Evolutionary conservation across 2,329 filamentous ascomycete genomes (phyloP), one percentile per base, ranked within the genome.

Genomic region (Botrytis squamosa): DNA sequence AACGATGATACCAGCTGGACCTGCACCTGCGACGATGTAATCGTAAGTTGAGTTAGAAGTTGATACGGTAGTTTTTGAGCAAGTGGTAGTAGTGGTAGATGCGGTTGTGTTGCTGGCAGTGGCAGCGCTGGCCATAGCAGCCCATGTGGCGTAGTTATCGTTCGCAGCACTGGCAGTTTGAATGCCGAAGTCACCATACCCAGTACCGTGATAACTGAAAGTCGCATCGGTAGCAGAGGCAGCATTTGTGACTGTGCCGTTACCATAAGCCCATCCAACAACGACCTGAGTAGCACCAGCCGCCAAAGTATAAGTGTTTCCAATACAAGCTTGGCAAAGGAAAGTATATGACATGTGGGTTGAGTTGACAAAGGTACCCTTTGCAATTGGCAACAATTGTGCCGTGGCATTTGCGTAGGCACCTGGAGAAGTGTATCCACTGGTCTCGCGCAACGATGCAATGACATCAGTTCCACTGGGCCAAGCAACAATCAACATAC

Each of bases 301-400:
- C 1, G 40, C 60, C 33, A 74, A 16, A 6, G 49, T 67, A 36
- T 59, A 59, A 38, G 62, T 52, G 40, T 52, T 63, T 52, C 69
- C 29, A 80, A 85, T 80, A 73, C 85, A 86, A 18, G 82, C 81
- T 64, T 82, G 80, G 77, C 87, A 89, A 55, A 88, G 83, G 80
- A 88, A 88, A 0, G 87, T 88, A 75, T 86, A 87, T 3, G 85
- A 85, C 78, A 84, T 85, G 75, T 88, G 85, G 1, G 86, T 88
- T 75, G 80, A 81, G 81, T 88, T 88, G 74, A 87, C 80, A 38
- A 85, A 87, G 1, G 86, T 87, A 40, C 86, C 86, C 36, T 86
- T 85, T 38, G 85, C 80, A 75, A 88, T 88, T 22, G 85, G 83
- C 1, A 79, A 78, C 25, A 85, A 77, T 20, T 82, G 82, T 46